Evolutionary conservation across 2,329 filamentous ascomycete genomes (phyloP).

Genomic region (Cercospora berteroae): DNA sequence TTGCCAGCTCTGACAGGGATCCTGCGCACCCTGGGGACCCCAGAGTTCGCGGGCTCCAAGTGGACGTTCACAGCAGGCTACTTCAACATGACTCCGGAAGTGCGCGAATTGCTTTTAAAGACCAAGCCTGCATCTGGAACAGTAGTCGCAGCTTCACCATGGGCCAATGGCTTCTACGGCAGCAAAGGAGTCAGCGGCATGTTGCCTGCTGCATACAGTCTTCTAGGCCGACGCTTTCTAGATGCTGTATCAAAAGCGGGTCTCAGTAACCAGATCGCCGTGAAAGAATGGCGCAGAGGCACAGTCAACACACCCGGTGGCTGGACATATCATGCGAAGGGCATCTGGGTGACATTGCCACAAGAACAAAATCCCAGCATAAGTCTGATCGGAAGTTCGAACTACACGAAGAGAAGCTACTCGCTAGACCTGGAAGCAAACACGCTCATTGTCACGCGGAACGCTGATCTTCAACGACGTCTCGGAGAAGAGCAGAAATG

Average conservation of each 20-base stretch:
- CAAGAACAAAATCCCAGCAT: conserved; percentile 64
- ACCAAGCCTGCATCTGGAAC: conserved; percentile 70
- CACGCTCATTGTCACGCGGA: conserved; percentile 76
- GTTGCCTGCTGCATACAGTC: conserved; percentile 86
- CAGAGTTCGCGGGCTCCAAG: conserved; percentile 62
- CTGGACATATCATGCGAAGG: conserved; percentile 98
- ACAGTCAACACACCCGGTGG: conserved; percentile 76
- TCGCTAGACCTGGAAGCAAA: conserved; percentile 88
- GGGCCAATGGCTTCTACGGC: conserved; percentile 92
- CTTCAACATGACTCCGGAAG: conserved; percentile 89
- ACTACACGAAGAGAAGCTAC: conserved; percentile 94
- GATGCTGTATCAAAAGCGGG: conserved; percentile 57
- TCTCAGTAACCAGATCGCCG: conserved; percentile 58
- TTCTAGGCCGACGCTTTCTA: conserved; percentile 80
- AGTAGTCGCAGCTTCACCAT: conserved; percentile 86
- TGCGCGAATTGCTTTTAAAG: conserved; percentile 74
- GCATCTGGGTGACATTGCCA: conserved; percentile 80
- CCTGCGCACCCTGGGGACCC: conserved; percentile 65
- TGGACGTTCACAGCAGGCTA: conserved; percentile 99
- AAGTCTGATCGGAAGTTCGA: conserved; percentile 84
- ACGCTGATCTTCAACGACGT: conserved; percentile 67
- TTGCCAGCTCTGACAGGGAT: conserved; percentile 76
- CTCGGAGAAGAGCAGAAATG: conserved; percentile 78
- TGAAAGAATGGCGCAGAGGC: conserved; percentile 87
- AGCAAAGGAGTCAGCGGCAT: conserved; percentile 86